A percentile compares a stretch with the other conserved stretches of the same genome.
These are phyloP conservation scores for Ceratocystis eucalypticola DNA, from an alignment of 2,329 filamentous ascomycete species.

Conservation along the genomic window DNA sequence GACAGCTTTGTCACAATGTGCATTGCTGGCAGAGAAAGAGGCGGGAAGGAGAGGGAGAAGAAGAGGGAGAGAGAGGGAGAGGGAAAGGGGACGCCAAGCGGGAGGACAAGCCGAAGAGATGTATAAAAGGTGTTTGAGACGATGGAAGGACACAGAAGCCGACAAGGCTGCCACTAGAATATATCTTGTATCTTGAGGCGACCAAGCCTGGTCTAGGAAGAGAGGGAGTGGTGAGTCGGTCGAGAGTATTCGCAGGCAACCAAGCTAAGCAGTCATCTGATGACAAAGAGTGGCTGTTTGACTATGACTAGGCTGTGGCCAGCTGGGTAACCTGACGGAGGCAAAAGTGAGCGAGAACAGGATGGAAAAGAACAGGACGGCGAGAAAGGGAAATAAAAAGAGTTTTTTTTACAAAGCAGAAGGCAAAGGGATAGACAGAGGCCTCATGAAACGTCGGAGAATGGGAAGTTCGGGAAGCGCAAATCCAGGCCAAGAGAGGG, in stretches of 20 bases:
- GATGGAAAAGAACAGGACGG: not conserved
- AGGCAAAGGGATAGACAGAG: not conserved
- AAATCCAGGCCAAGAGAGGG: conserved; percentile 1
- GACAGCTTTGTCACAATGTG: conserved; percentile 8
- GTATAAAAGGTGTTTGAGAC: not conserved
- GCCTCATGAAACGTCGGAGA: conserved; percentile 7
- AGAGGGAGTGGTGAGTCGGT: not conserved
- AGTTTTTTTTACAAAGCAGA: not conserved
- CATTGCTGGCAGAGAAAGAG: conserved; percentile 9
- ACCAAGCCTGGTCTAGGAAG: not conserved
- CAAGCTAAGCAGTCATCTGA: conserved; percentile 17
- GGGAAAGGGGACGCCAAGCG: not conserved
- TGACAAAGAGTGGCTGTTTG: conserved; percentile 4
- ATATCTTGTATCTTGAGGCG: not conserved
- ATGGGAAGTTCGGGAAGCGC: not conserved
- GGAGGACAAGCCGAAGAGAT: not conserved
- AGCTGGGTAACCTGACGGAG: conserved; percentile 7
- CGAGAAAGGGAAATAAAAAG: not conserved
- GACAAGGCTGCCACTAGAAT: not conserved
- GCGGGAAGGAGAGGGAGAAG: not conserved
- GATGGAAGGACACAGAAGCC: not conserved
- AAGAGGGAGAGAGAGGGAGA: not conserved
- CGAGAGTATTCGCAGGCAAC: conserved; percentile 15
- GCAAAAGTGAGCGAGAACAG: not conserved
- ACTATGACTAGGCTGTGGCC: conserved; percentile 4